These are phyloP conservation scores for Septoria petroselini DNA, from an alignment of 2,329 filamentous ascomycete species.

Conservation along the genomic window DNA sequence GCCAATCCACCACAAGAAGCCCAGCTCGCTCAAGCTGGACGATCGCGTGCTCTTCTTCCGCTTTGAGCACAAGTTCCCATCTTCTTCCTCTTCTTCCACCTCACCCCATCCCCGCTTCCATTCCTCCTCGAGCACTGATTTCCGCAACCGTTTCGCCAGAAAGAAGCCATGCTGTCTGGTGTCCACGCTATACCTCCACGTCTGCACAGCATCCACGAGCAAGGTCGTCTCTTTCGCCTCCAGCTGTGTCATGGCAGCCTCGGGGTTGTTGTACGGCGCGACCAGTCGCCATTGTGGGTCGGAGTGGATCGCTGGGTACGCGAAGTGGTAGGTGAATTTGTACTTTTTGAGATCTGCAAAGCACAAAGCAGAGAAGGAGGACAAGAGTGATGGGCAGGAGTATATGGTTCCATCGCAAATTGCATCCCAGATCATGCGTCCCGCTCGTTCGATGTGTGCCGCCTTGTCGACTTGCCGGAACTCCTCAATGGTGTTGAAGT, in stretches of 20 bases:
- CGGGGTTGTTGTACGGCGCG: conserved; percentile 30
- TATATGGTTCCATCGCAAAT: conserved; percentile 96
- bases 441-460: conserved; percentile 73
- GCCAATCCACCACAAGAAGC: conserved; percentile 73
- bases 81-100: conserved; percentile 34
- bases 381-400: conserved; percentile 84
- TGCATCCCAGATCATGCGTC: conserved; percentile 91
- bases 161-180: conserved; percentile 90
- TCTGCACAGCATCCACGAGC: conserved; percentile 78
- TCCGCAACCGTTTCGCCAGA: conserved; percentile 72
- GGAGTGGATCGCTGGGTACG: conserved; percentile 88
- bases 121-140: conserved; percentile 35
- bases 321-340: conserved; percentile 97
- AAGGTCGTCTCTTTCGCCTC: conserved; percentile 68
- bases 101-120: conserved; percentile 34
- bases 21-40: conserved; percentile 52
- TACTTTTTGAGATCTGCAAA: conserved; percentile 98
- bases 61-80: conserved; percentile 38
- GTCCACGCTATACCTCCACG: conserved; percentile 81
- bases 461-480: conserved; percentile 81
- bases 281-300: conserved; percentile 74
- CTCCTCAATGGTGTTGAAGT: conserved; percentile 93
- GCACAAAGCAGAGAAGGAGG: conserved; percentile 83
- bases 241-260: conserved; percentile 52
- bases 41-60: conserved; percentile 51